Percentiles rank a stretch among this genome's conserved stretches.
These are phyloP conservation scores for Sordariomycetes sp. DNA, from an alignment of 2,329 filamentous ascomycete species.

Conservation along the genomic window DNA sequence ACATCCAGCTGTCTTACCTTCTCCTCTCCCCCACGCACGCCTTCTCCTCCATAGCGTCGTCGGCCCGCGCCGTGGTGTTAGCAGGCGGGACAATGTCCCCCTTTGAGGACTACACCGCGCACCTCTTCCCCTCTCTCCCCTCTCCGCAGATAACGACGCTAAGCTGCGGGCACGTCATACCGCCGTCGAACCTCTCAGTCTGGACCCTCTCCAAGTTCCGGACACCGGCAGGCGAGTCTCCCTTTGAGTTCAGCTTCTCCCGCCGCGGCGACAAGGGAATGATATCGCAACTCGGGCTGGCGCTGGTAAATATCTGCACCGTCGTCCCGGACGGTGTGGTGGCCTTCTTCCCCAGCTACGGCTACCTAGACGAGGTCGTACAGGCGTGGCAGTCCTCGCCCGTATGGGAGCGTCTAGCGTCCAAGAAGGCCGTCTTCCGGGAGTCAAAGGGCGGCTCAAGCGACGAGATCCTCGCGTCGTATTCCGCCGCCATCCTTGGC, in stretches of 20 bases:
- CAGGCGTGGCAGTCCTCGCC: constrained; percentile 42
- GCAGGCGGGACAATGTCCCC: constrained; percentile 97
- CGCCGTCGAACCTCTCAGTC: constrained; percentile 65
- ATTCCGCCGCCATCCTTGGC: constrained; percentile 51
- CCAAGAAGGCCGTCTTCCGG: constrained; percentile 49
- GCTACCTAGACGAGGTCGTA: constrained; percentile 69
- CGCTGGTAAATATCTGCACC: constrained; percentile 57
- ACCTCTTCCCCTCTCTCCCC: constrained; percentile 68
- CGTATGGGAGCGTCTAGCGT: constrained; percentile 44
- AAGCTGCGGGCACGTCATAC: constrained; percentile 92
- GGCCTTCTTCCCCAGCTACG: constrained; percentile 91
- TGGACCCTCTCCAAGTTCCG: constrained; percentile 44
- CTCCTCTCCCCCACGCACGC: constrained; percentile 84
- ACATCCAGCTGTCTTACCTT: constrained; percentile 65
- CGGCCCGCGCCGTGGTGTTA: constrained; percentile 75
- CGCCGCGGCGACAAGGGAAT: constrained; percentile 56
- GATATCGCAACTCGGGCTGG: constrained; percentile 60
- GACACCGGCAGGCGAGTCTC: constrained; percentile 5
- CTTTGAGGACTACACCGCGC: constrained; percentile 76
- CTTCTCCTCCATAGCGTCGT: constrained; percentile 76
- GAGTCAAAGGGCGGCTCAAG: constrained; percentile 40
- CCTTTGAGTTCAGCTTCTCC: constrained; percentile 81
- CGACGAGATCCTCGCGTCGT: constrained; percentile 62
- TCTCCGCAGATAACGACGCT: constrained; percentile 57
- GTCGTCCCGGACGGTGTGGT: constrained; percentile 81